Evolutionary conservation across 768 basidiomycete genomes (phyloP).

Genomic region (Mycena galericulata): DNA sequence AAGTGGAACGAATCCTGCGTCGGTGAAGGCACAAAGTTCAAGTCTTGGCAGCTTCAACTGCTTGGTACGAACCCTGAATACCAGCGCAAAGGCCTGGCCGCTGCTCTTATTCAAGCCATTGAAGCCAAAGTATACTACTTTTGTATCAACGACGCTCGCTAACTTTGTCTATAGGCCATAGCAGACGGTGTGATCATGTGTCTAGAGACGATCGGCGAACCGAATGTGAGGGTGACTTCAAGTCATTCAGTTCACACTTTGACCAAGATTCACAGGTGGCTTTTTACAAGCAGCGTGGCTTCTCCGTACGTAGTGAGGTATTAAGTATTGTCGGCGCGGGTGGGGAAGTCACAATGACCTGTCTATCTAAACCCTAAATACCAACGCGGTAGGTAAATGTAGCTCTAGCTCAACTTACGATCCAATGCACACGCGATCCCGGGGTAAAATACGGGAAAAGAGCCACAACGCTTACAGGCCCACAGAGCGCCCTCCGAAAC

Average conservation of each 20-base stretch:
- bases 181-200: slow-evolving; percentile 20
- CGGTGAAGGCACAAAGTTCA: slow-evolving; percentile 17
- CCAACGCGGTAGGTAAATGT: too few species aligned
- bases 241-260: neutral
- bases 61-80: slow-evolving; percentile 29
- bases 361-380: too few species aligned
- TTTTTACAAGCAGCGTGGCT: slow-evolving; percentile 29
- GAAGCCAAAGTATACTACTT: slow-evolving; percentile 20
- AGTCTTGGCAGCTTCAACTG: slow-evolving; percentile 29
- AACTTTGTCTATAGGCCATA: slow-evolving; percentile 2
- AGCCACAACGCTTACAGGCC: too few species aligned
- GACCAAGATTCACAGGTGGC: slow-evolving; percentile 9
- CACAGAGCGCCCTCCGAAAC: too few species aligned
- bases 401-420: too few species aligned
- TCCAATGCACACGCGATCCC: too few species aligned
- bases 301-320: slow-evolving; percentile 20
- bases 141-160: neutral
- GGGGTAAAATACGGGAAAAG: too few species aligned
- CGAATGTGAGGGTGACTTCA: slow-evolving; percentile 9
- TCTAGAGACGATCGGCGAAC: slow-evolving; percentile 28
- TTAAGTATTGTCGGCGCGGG: slow-evolving; percentile 26
- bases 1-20: slow-evolving; percentile 9
- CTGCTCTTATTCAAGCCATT: slow-evolving; percentile 26
- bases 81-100: slow-evolving; percentile 29
- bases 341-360: too few species aligned